These are phyloP conservation scores for Calonectria crousiana DNA, from an alignment of 2,329 filamentous ascomycete species.

Conservation along the genomic window DNA sequence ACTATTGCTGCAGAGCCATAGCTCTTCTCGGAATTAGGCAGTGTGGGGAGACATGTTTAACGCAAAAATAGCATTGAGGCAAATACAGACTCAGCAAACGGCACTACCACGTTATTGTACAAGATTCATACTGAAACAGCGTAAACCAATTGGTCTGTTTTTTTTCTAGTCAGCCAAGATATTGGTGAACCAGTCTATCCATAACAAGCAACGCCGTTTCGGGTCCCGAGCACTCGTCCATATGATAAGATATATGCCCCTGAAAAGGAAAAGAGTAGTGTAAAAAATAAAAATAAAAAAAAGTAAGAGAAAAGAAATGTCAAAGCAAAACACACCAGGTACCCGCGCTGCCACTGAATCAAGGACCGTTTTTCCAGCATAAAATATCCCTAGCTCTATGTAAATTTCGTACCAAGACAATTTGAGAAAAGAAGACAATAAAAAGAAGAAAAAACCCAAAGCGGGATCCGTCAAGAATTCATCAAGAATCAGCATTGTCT, in stretches of 20 bases:
- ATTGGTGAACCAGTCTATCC: background rate
- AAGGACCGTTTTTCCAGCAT: background rate
- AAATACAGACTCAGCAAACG: background rate
- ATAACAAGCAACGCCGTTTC: background rate
- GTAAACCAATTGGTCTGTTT: background rate
- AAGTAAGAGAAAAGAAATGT: background rate
- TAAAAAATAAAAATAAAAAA: background rate
- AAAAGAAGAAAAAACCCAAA: background rate
- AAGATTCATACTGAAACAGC: background rate
- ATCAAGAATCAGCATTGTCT: background rate
- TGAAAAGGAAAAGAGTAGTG: background rate
- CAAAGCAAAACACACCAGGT: background rate
- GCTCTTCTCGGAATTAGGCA: background rate
- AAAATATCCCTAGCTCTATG: background rate
- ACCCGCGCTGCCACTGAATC: background rate
- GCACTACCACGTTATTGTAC: background rate
- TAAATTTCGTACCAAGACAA: background rate
- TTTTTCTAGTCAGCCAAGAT: background rate
- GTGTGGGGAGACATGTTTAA: background rate
- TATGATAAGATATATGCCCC: background rate
- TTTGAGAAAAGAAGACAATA: background rate
- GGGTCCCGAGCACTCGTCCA: background rate
- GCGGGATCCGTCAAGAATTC: no score
- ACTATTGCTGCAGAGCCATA: background rate
- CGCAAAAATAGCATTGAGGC: background rate